These are phyloP conservation scores for Flaveria trinervia DNA, from an alignment of 129 eudicot species.

Conservation along the genomic window DNA sequence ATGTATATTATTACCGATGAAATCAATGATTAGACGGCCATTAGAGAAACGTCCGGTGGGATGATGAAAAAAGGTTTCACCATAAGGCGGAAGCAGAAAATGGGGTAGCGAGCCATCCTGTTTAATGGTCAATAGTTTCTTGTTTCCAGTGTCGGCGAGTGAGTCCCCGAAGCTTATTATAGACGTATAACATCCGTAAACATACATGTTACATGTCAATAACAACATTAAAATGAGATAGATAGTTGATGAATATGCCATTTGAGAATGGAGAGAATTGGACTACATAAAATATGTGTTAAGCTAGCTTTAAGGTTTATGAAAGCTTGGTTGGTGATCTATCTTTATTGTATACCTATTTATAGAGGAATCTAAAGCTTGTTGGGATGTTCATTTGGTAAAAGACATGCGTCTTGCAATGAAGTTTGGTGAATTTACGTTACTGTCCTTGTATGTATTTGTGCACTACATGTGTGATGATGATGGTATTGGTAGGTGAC, in stretches of 20 bases:
- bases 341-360: constrained; percentile 11
- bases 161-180: constrained; percentile 89
- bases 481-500: constrained; percentile 30
- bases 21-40: constrained; percentile 63
- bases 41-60: constrained; percentile 65
- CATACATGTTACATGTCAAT: constrained; percentile 12
- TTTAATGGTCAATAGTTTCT: constrained; percentile 7
- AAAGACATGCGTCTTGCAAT: constrained; percentile 12
- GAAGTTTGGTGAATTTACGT: neutral
- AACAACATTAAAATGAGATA: constrained; percentile 5
- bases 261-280: constrained; percentile 13
- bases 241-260: constrained; percentile 25
- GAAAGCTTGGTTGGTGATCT: constrained; percentile 28
- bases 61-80: constrained; percentile 51
- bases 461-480: neutral
- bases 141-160: constrained; percentile 79
- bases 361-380: constrained; percentile 15
- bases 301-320: neutral
- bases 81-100: constrained; percentile 44
- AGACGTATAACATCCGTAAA: constrained; percentile 41
- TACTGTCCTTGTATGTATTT: constrained; percentile 6
- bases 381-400: constrained; percentile 11
- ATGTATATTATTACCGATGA: constrained; percentile 34
- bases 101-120: constrained; percentile 11
- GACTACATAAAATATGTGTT: neutral